A percentile compares a stretch with the other conserved stretches of the same genome.
Evolutionary conservation across 2,329 filamentous ascomycete species (phyloP).

Genomic region (Hypoxylon sp.): DNA sequence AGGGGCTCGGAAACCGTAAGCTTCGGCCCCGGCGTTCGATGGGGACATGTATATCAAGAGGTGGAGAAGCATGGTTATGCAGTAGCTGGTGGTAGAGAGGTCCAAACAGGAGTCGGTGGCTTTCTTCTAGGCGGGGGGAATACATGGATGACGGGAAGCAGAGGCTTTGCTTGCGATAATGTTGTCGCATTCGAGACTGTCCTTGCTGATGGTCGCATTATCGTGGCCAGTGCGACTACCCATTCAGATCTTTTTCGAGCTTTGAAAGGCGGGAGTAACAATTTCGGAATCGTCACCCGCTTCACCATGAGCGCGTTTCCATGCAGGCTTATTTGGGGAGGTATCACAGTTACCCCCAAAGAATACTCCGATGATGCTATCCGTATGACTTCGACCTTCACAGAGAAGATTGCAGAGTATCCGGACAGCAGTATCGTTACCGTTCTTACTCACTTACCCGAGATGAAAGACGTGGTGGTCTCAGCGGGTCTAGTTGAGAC

Average conservation of each 20-base stretch:
- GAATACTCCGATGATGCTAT: not conserved
- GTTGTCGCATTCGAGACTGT: conserved; percentile 48
- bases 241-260: conserved; percentile 49
- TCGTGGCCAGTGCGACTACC: conserved; percentile 18
- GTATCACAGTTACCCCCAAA: not conserved
- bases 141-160: conserved; percentile 40
- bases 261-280: conserved; percentile 44
- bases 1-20: conserved; percentile 25
- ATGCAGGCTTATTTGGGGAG: conserved; percentile 23
- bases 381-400: conserved; percentile 5
- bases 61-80: conserved; percentile 23
- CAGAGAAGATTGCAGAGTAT: not conserved
- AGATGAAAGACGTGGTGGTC: conserved; percentile 7
- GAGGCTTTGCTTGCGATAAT: conserved; percentile 48
- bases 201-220: conserved; percentile 31
- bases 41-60: conserved; percentile 36
- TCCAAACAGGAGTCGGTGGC: conserved; percentile 33
- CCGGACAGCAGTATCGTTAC: not conserved
- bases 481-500: not conserved
- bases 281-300: conserved; percentile 37
- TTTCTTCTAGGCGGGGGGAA: conserved; percentile 44
- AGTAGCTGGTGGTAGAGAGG: conserved; percentile 34
- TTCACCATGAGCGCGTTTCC: conserved; percentile 28
- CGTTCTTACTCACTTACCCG: not conserved
- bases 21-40: conserved; percentile 39